Evolutionary conservation across 2,329 filamentous ascomycete genomes (phyloP).

Genomic region (Trichophyton rubrum): DNA sequence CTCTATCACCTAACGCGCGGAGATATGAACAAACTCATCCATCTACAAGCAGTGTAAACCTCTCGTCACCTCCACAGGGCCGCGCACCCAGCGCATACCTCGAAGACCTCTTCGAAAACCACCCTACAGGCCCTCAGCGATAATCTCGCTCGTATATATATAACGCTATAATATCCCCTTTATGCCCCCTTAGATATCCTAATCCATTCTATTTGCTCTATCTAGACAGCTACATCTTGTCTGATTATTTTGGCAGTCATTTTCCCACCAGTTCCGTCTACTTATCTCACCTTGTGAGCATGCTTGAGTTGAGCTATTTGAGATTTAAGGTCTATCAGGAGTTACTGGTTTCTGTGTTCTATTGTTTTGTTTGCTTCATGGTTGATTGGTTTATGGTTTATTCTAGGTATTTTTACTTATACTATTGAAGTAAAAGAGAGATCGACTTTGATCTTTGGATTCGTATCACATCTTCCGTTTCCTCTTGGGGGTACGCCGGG

Average conservation of each 20-base stretch:
- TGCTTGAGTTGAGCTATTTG: neutral
- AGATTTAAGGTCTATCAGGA: neutral
- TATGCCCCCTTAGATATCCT: neutral
- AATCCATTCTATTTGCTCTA: neutral
- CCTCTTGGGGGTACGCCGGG: no score
- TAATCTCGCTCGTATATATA: neutral
- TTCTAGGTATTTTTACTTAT: no score
- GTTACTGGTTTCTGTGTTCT: neutral
- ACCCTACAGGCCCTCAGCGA: slow-evolving; percentile 25
- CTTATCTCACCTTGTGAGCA: neutral
- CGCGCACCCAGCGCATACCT: slow-evolving; percentile 79
- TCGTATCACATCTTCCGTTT: no score
- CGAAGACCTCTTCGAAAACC: slow-evolving; percentile 76
- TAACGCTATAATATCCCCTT: neutral
- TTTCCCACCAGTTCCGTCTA: neutral
- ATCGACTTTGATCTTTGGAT: no score
- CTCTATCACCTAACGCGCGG: slow-evolving; percentile 35
- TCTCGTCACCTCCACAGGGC: slow-evolving; percentile 53
- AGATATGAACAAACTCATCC: slow-evolving; percentile 21
- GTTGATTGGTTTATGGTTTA: neutral
- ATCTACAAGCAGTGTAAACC: slow-evolving; percentile 49
- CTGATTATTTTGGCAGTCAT: neutral
- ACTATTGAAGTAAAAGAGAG: no score
- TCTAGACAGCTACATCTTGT: neutral
- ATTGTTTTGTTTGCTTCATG: neutral